Evolutionary conservation across 2,329 filamentous ascomycete species (phyloP), one percentile per base, ranked within the genome.

Genomic region (Diaporthe humulicola): DNA sequence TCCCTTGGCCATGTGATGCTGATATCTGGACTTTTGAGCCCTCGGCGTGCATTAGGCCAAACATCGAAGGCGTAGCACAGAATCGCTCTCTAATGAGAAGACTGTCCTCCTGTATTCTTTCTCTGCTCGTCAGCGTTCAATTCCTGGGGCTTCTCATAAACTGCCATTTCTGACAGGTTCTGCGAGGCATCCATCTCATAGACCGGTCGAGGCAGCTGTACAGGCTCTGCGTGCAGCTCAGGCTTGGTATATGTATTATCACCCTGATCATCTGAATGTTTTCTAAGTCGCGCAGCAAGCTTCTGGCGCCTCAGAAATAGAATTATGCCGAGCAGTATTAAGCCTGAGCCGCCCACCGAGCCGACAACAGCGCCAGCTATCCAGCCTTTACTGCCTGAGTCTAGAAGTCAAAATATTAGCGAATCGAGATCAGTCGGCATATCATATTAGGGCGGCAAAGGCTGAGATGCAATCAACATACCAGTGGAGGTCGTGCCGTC

Each of bases 331-430:
- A 69, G 42, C 4, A 61, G 22, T 30, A 75, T 58, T 22, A 75
- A 28, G 19, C 28, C 33, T 9, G 58, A 10, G 4, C 60, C 70
- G 4, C 8, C 70, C 9, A 73, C 17, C 1, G 60, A 33, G 14
- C 61, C 73, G 12, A 73, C 17, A 8, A 75, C 54, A 3, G 45
- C 67, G 9, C 70, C 70, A 45, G 70, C 73, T 66, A 70, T 70
- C 73, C 73, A 75, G 33, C 70, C 73, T 22, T 50, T 75, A 28
- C 54, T 74, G 4, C 45, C 36, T 28, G 52, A 10, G 40, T 22
- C 25, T 66, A 48, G 19, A 4, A n/a, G 22, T 1, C 17, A 33
- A 25, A 30, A 33, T 8, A 9, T 66, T 48, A 66, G 25, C 19
- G 22, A 22, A 2, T 9, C 33, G 28, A 28, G 7, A 30, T 3